phyloP scores from a whole-genome alignment of 176 grass and related monocot genomes.

The Rhipidocladum racemiflorum region DNA sequence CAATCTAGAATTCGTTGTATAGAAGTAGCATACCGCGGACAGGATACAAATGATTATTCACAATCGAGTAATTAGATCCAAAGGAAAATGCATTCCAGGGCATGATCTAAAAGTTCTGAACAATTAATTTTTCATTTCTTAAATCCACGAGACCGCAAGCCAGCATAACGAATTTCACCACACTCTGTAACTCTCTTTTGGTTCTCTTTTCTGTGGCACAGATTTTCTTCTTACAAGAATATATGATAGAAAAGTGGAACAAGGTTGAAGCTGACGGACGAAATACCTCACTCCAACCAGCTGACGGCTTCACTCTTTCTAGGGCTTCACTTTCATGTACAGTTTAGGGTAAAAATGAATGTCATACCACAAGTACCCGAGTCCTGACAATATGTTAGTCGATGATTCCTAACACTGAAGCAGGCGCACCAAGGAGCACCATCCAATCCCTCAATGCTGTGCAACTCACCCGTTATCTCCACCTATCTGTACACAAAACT shows the following conservation, averaged over 20 bases:
- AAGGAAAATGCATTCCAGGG: not conserved
- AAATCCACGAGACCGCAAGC: not conserved
- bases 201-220: constrained; percentile 27
- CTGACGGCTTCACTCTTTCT: constrained; percentile 26
- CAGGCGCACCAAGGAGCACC: constrained; percentile 25
- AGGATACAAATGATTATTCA: not conserved
- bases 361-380: constrained; percentile 15
- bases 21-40: not conserved
- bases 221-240: constrained; percentile 55
- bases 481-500: constrained; percentile 57
- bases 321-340: constrained; percentile 51
- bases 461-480: constrained; percentile 39
- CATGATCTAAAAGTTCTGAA: not conserved
- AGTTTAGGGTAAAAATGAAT: constrained; percentile 57
- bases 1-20: not conserved
- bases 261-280: constrained; percentile 17
- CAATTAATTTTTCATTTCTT: not conserved
- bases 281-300: constrained; percentile 35
- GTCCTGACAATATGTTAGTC: constrained; percentile 43
- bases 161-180: not conserved
- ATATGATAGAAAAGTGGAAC: constrained; percentile 31
- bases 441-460: constrained; percentile 32
- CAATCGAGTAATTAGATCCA: not conserved
- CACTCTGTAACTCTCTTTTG: constrained; percentile 32
- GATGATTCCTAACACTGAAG: constrained; percentile 37